phyloP scores from a whole-genome alignment of 805 yeast species.

The Yarrowia yakushimensis region DNA sequence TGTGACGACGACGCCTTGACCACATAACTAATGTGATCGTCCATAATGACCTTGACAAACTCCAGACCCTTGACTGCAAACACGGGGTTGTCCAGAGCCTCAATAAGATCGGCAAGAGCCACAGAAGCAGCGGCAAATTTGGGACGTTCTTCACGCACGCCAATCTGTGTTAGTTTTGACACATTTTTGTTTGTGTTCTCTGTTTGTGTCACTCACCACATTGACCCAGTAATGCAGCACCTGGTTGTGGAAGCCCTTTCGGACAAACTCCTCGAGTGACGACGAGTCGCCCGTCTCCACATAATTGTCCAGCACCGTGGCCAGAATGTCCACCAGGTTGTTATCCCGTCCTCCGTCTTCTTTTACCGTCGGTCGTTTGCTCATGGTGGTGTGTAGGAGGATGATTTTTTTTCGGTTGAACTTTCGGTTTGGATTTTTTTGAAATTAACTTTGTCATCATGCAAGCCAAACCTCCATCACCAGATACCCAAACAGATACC shows the following conservation, averaged over 20 bases:
- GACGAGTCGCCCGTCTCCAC: constrained; percentile 2
- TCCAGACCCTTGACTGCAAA: constrained; percentile 37
- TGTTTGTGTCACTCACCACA: neutral
- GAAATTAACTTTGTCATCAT: neutral
- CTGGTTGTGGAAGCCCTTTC: constrained; percentile 1
- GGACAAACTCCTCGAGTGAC: constrained; percentile 8
- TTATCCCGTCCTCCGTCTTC: constrained; percentile 9
- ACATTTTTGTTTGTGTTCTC: too few species aligned
- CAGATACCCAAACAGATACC: neutral
- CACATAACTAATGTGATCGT: constrained; percentile 56
- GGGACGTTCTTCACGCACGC: constrained; percentile 5
- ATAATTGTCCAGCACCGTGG: constrained; percentile 23
- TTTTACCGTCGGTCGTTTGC: constrained; percentile 4
- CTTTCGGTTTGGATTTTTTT: neutral
- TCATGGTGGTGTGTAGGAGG: neutral
- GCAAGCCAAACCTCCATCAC: neutral
- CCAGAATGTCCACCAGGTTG: neutral
- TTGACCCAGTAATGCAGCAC: neutral
- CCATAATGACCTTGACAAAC: constrained; percentile 52
- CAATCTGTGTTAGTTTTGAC: neutral
- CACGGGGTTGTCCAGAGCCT: constrained; percentile 28
- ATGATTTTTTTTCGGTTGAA: neutral
- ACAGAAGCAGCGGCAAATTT: neutral
- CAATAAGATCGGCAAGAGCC: neutral
- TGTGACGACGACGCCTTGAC: constrained; percentile 62